Conservation (phyloP, 2,329 filamentous ascomycete species). For the Emydomyces testavorans region DNA sequence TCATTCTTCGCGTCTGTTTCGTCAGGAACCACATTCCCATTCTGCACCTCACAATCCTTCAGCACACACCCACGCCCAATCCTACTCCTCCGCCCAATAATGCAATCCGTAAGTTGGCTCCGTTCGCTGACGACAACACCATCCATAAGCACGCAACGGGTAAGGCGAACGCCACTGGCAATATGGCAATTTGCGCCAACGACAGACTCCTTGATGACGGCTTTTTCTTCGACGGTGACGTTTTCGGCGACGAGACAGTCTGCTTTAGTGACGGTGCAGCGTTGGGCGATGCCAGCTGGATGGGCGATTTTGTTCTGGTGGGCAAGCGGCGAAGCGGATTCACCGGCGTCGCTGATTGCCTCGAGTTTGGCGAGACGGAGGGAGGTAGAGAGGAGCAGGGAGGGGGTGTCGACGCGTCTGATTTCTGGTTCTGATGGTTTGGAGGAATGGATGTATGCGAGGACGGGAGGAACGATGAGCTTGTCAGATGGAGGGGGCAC, state of each 20-base stretch:
- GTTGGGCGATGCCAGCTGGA: slow-evolving; percentile 65
- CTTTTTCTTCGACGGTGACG: slow-evolving; percentile 76
- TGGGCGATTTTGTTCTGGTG: slow-evolving; percentile 72
- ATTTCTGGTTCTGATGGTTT: slow-evolving; percentile 52
- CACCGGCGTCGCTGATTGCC: slow-evolving; percentile 36
- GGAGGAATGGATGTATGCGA: slow-evolving; percentile 65
- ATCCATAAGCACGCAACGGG: slow-evolving; percentile 87
- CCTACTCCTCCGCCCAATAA: slow-evolving; percentile 67
- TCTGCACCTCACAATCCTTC: slow-evolving; percentile 84
- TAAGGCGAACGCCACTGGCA: slow-evolving; percentile 69
- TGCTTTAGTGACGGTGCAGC: slow-evolving; percentile 67
- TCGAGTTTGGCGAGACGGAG: slow-evolving; percentile 75
- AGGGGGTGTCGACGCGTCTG: slow-evolving; percentile 76
- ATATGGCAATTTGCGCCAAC: slow-evolving; percentile 82
- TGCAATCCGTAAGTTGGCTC: slow-evolving; percentile 75
- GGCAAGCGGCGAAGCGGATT: slow-evolving; percentile 61
- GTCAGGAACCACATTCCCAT: slow-evolving; percentile 70
- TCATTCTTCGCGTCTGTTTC: slow-evolving; percentile 54
- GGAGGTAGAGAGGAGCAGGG: slow-evolving; percentile 68
- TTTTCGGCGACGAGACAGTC: slow-evolving; percentile 82
- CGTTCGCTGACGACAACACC: slow-evolving; percentile 73
- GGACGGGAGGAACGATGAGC: slow-evolving; percentile 55
- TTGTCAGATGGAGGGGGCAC: slow-evolving; percentile 17
- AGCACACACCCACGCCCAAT: slow-evolving; percentile 73
- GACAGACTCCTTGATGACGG: slow-evolving; percentile 83